These are phyloP conservation scores for Chaetomiaceae sp. DNA, from an alignment of 2,329 filamentous ascomycete species.

Conservation along the genomic window DNA sequence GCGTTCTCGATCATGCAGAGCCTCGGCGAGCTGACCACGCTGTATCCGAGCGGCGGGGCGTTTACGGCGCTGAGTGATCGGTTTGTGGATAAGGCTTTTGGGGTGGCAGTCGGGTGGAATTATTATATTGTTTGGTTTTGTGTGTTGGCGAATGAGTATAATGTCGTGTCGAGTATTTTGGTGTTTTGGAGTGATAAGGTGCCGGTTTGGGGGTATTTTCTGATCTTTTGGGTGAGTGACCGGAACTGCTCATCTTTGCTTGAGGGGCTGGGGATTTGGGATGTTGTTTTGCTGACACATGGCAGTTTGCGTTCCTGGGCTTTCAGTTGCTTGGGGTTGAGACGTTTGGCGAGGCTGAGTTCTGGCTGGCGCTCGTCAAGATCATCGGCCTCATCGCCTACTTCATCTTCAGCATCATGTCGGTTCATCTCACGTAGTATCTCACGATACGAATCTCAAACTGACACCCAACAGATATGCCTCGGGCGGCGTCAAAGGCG, in stretches of 20 bases:
- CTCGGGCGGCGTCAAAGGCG: slow-evolving; percentile 57
- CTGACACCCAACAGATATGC: slow-evolving; percentile 43
- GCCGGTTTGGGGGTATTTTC: slow-evolving; percentile 62
- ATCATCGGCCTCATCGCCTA: slow-evolving; percentile 63
- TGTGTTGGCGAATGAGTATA: slow-evolving; percentile 65
- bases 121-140: slow-evolving; percentile 63
- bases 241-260: neutral
- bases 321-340: slow-evolving; percentile 68
- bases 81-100: slow-evolving; percentile 65
- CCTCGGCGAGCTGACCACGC: slow-evolving; percentile 66
- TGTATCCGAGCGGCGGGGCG: slow-evolving; percentile 64
- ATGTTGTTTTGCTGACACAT: neutral
- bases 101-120: slow-evolving; percentile 64
- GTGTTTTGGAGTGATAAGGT: slow-evolving; percentile 57
- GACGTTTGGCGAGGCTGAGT: slow-evolving; percentile 72
- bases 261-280: neutral
- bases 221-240: slow-evolving; percentile 60
- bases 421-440: slow-evolving; percentile 16
- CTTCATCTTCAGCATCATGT: slow-evolving; percentile 66
- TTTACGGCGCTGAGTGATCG: slow-evolving; percentile 66
- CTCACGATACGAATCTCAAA: neutral
- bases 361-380: slow-evolving; percentile 71
- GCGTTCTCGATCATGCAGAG: slow-evolving; percentile 65
- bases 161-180: slow-evolving; percentile 60
- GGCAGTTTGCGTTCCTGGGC: slow-evolving; percentile 49